phyloP scores from a whole-genome alignment of 257 asterid species.

The Plantago major region DNA sequence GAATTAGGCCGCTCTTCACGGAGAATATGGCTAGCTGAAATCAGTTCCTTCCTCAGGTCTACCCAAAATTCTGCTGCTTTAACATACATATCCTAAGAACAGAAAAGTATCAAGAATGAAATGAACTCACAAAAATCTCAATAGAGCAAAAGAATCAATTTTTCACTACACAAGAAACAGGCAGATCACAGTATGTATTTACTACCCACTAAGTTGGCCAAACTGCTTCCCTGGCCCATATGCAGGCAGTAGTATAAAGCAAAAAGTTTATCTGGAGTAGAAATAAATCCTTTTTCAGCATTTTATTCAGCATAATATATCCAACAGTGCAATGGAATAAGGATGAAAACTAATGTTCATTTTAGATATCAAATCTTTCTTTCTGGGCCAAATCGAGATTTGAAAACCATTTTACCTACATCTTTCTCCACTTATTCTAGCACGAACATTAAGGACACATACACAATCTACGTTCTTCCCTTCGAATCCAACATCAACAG shows the following conservation, averaged over 20 bases:
- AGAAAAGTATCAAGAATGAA: conserved; percentile 20
- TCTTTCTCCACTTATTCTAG: no score
- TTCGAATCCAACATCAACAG: no score
- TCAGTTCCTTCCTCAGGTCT: conserved; percentile 75
- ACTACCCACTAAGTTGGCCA: neutral
- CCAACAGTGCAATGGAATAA: neutral
- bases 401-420: no score
- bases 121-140: conserved; percentile 14
- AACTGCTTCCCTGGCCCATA: no score
- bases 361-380: neutral
- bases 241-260: neutral
- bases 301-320: neutral
- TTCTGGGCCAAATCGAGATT: no score
- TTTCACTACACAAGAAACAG: conserved; percentile 9
- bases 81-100: conserved; percentile 73
- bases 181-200: neutral
- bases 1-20: conserved; percentile 56
- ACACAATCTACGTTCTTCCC: no score
- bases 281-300: conserved; percentile 8
- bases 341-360: neutral
- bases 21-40: conserved; percentile 61
- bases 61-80: conserved; percentile 95
- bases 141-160: conserved; percentile 10
- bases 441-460: no score
- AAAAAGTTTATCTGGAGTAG: conserved; percentile 10